phyloP scores from a whole-genome alignment of 495 filamentous ascomycete genomes.

The Aspergillus carlsbadensis region DNA sequence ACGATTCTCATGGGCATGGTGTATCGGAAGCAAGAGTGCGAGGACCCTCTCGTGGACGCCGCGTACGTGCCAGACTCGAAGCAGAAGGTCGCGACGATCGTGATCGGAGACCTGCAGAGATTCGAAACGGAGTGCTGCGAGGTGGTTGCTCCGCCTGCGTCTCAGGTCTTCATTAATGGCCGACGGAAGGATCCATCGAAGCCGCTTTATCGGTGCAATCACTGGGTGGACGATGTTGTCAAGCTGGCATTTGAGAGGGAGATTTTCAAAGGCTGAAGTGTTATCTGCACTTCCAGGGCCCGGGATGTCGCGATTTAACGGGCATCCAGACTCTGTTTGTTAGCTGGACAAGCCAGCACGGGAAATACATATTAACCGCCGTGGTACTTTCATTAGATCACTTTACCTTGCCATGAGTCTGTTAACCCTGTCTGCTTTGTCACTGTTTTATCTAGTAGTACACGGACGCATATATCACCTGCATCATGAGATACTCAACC shows the following conservation, averaged over 20 bases:
- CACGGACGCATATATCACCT: slow-evolving; percentile 19
- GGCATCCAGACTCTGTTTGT: too few relatives aligned
- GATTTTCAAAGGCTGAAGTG: not conserved
- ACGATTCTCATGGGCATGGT: slow-evolving; percentile 1
- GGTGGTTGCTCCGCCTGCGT: too few relatives aligned
- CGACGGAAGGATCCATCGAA: too few relatives aligned
- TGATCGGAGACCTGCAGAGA: not conserved
- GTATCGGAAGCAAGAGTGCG: too few relatives aligned
- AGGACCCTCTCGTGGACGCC: not conserved
- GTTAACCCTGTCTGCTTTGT: not conserved
- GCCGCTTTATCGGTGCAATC: not conserved
- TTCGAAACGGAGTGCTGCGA: too few relatives aligned
- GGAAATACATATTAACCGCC: too few relatives aligned
- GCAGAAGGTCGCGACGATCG: slow-evolving; percentile 1
- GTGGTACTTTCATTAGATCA: too few relatives aligned
- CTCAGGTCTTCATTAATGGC: too few relatives aligned
- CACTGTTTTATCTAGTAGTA: slow-evolving; percentile 19
- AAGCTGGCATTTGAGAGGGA: slow-evolving; percentile 3
- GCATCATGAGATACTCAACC: slow-evolving; percentile 26
- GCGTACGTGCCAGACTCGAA: not conserved
- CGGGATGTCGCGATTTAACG: too few relatives aligned
- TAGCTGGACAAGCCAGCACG: too few relatives aligned
- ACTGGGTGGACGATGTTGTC: slow-evolving; percentile 1
- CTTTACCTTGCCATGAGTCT: too few relatives aligned
- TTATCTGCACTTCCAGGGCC: too few relatives aligned